Evolutionary conservation across 352 stramenopile genomes (phyloP), one percentile per base, ranked within the genome.

Genomic region (Ophiocytium majus): DNA sequence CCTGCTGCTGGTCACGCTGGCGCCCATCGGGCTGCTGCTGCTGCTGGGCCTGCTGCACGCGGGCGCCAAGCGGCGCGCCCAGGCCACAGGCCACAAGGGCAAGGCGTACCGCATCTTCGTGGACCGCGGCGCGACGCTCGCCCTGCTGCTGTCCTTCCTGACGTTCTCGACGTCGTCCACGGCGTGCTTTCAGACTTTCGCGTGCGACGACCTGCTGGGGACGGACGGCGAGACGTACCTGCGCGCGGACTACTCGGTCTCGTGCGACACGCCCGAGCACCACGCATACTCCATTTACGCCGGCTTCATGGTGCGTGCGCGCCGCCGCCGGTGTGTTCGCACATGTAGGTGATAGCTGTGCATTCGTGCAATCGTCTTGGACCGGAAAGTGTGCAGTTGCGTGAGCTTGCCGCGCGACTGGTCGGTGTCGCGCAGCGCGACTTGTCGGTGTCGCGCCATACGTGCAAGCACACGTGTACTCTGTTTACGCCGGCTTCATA

Each of bases 181-280:
- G 23, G 63, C 63, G 32, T 23, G 82, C 10, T 82, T 86, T 71
- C 75, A 86, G 83, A 86, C 83, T 0, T 86, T 86, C 49, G 83
- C 78, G 50, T 86, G 83, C 83, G 83, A 86, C 49, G 5, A 14
- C 43, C 5, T 57, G 5, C 5, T 5, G 5, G 43, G 43, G 5
- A 57, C 43, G 5, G 14, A 57, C 43, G 23, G 78, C 17, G 34
- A 63, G 76, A 83, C 74, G 23, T 86, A 81, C 78, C 78, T 86
- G 23, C n/a, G 83, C 50, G 83, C 83, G 33, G 83, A 86, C 64
- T 86, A 86, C 33, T 83, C 76, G 28, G 50, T 86, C 14, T 5
- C n/a, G 50, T 86, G 83, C 43, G 0, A 78, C 36, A 80, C 50
- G 10, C 32, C 76, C 28, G 36, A 71, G 0, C 83, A 86, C 79